phyloP scores from a whole-genome alignment of 768 basidiomycete species.

The Lentinula raphanica region DNA sequence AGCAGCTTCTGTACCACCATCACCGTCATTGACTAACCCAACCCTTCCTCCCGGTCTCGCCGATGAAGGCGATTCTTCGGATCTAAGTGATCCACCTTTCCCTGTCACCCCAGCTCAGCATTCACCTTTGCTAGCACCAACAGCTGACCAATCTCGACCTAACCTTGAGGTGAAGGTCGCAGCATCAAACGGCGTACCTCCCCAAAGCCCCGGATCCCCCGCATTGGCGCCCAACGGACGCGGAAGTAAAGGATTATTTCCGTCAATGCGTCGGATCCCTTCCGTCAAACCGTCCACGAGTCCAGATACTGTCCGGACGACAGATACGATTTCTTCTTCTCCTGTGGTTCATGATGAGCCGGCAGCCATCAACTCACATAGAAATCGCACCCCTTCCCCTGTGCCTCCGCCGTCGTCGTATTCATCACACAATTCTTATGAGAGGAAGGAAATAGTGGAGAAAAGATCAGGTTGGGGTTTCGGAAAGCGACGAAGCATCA shows the following conservation, averaged over 20 bases:
- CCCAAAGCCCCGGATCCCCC: constrained; percentile 3
- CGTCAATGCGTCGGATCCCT: background rate
- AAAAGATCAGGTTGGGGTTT: constrained; percentile 48
- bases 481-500: constrained; percentile 45
- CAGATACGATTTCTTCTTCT: constrained; percentile 7
- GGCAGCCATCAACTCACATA: background rate
- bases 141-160: constrained; percentile 10
- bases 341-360: constrained; percentile 14
- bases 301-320: background rate
- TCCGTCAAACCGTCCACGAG: background rate
- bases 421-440: constrained; percentile 8
- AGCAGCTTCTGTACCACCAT: constrained; percentile 8
- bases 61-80: constrained; percentile 17
- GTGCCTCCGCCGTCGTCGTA: constrained; percentile 18
- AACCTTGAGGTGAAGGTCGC: constrained; percentile 5
- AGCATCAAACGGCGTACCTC: constrained; percentile 3
- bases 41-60: constrained; percentile 14
- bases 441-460: constrained; percentile 35
- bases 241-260: background rate
- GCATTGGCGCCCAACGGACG: background rate
- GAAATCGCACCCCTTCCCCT: constrained; percentile 19
- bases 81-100: constrained; percentile 15
- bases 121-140: constrained; percentile 10
- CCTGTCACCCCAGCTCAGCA: constrained; percentile 14
- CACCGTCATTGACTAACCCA: constrained; percentile 7